Base-by-base conservation (phyloP, 352 stramenopile species). In the Phytophthora sp. region DNA sequence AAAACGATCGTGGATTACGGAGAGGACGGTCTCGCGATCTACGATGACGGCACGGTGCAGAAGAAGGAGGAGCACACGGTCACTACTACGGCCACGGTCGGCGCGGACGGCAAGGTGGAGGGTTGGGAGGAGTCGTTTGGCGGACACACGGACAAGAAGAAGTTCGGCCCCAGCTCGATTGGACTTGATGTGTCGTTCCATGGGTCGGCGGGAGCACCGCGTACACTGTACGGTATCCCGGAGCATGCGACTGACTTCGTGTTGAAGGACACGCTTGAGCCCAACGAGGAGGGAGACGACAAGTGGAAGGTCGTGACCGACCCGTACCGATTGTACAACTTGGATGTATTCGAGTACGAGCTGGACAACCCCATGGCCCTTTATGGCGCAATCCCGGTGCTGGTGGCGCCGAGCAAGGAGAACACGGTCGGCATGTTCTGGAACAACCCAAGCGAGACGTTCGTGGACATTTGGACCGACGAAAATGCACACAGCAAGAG, bases 261-360 rank as follows among this genome's bases (percentile, higher is more conserved):
- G 34, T 72, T 99, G 5, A 97, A 98, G 63, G 84, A 94, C 49
- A 99, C 97, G 7, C 54, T 93, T 23, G 74, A 87, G n/a, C 21
- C 34, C n/a, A 58, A 49, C 37, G 38, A 74, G 32, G 37, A 58
- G 11, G 18, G 66, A 20, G 24, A 54, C 30, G 27, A 34, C 13
- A 66, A 73, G 31, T 69, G 55, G 24, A 81, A 76, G 51, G 69
- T 72, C 3, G 20, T 84, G 9, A 79, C 70, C n/a, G 96, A 99
- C 56, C 98, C 98, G 7, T 99, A 99, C 74, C 90, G 98, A 7
- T 83, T 99, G 45, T 99, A 99, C 81, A 99, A 99, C 64, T 83
- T 99, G 28, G 98, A 99, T 69, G 98, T 99, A 17, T 99, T 99
- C 69, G 98, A 99, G 82, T 99, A 99, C 77, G 97, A 99, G 57